Percentiles rank a stretch among this genome's conserved stretches.
phyloP scores from a whole-genome alignment of 1,139 yeast genomes.

The Lodderomyces oxycetoniae region DNA sequence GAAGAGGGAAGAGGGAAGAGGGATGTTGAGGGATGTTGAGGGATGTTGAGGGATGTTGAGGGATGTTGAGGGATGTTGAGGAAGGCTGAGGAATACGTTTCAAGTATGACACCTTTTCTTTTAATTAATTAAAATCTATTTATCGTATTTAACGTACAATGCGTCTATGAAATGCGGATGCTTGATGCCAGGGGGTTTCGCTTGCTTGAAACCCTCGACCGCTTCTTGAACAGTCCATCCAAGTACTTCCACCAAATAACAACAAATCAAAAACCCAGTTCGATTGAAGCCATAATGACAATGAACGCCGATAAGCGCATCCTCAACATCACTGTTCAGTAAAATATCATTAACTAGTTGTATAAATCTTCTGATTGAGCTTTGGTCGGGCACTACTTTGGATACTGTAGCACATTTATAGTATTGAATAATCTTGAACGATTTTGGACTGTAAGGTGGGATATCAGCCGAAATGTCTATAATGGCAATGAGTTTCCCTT shows the following conservation, averaged over 20 bases:
- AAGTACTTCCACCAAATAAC: slow-evolving; percentile 58
- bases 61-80: too few species aligned
- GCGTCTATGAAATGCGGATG: slow-evolving; percentile 78
- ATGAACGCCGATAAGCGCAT: slow-evolving; percentile 58
- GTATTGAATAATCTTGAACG: slow-evolving; percentile 51
- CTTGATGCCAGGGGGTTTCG: slow-evolving; percentile 69
- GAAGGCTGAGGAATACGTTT: too few species aligned
- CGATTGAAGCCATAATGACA: slow-evolving; percentile 82
- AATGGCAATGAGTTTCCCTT: slow-evolving; percentile 48
- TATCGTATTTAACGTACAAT: slow-evolving; percentile 59
- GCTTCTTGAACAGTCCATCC: slow-evolving; percentile 64
- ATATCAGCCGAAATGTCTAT: slow-evolving; percentile 73
- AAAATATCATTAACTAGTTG: slow-evolving; percentile 50
- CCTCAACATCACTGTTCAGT: slow-evolving; percentile 16
- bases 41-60: too few species aligned
- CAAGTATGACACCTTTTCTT: too few species aligned
- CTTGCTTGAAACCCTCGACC: slow-evolving; percentile 51
- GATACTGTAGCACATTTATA: slow-evolving; percentile 76
- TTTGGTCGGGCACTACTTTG: slow-evolving; percentile 66
- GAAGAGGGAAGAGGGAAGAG: too few species aligned
- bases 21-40: too few species aligned
- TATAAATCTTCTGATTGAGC: slow-evolving; percentile 55
- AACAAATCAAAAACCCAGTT: slow-evolving; percentile 70
- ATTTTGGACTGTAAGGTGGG: slow-evolving; percentile 67
- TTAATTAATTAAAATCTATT: slow-evolving; percentile 8